Evolutionary conservation across 148 eudicot genomes (phyloP), one percentile per base, ranked within the genome.

Genomic region (Drosera capensis): DNA sequence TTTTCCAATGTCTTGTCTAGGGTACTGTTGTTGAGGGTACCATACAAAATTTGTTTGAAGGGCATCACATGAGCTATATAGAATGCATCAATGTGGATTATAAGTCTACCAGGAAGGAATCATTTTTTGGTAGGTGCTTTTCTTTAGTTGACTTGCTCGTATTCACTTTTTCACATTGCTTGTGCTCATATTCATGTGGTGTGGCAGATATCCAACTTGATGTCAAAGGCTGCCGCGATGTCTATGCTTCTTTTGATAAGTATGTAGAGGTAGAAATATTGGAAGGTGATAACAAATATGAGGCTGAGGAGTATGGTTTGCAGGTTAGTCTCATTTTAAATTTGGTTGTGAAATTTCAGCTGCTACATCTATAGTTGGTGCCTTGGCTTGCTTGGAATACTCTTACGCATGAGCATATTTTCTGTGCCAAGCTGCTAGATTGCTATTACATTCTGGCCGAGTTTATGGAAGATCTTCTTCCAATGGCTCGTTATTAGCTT

Each of bases 21-120:
- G 95, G 95, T 56, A 92, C 95, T 50, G 99, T 92, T 58, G 99
- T 92, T 42, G 99, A 92, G 68, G 99, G 95, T 38, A 82, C 99
- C 31, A 85, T 92, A 65, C 99, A 92, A 29, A 58, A 81, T 59
- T 67, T 92, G 48, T 92, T 92, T 54, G 99, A 85, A 68, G 99
- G 99, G 54, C 88, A 92, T 66, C 94, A 75, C 24, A 92, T 92
- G 95, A 92, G 81, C 57, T 85, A 85, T 57, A 85, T 90, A 25
- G 99, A 90, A 48, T 92, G 99, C 55, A 75, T 92, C 41, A 92
- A 92, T 61, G 99, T 92, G 48, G 94, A 92, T 60, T 78, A 70
- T 56, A 81, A 79, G 53, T 92, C 94, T 12, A 85, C 94, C 8
- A 81, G 99, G 72, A 85, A 81, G 65, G 99, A 92, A 51, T 92